Percentiles rank a stretch among this genome's conserved stretches.
These are phyloP conservation scores for Schwanniomyces polymorphus DNA, from an alignment of 805 yeast genomes.

Conservation along the genomic window DNA sequence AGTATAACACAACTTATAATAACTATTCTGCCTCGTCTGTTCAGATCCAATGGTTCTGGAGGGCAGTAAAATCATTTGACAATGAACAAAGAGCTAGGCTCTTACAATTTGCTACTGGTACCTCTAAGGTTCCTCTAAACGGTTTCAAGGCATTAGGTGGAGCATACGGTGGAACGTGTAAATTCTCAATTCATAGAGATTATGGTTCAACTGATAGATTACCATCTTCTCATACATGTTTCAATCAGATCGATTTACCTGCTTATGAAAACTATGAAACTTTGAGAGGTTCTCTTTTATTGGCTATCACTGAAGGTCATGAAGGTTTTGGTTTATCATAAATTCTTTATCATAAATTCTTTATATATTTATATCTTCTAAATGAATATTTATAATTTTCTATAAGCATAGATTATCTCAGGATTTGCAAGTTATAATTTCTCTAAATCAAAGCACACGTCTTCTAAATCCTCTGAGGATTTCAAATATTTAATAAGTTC, in stretches of 20 bases:
- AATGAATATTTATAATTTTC: not conserved
- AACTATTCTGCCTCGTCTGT: conserved; percentile 82
- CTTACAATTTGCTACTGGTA: conserved; percentile 95
- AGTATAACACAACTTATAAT: conserved; percentile 73
- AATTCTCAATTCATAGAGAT: conserved; percentile 87
- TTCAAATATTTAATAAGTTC: conserved; percentile 37
- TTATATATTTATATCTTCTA: not conserved
- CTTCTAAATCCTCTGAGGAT: conserved; percentile 32
- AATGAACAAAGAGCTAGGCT: conserved; percentile 91
- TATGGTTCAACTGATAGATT: conserved; percentile 82
- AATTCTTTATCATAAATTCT: conserved; percentile 49
- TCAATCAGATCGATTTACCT: conserved; percentile 92
- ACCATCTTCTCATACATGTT: conserved; percentile 96
- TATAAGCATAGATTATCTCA: not conserved
- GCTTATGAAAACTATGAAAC: conserved; percentile 88
- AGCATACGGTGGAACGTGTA: conserved; percentile 71
- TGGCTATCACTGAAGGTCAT: conserved; percentile 92
- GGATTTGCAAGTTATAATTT: not conserved
- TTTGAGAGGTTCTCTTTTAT: conserved; percentile 71
- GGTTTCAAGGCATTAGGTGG: conserved; percentile 92
- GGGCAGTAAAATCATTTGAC: conserved; percentile 93
- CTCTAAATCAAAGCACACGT: conserved; percentile 6
- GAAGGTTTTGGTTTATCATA: conserved; percentile 92
- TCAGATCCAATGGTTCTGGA: conserved; percentile 96
- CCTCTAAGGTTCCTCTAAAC: conserved; percentile 91